Percentiles rank a stretch among this genome's conserved stretches.
These are phyloP conservation scores for Suhomyces sp. DNA, from an alignment of 805 yeast species.

Conservation along the genomic window DNA sequence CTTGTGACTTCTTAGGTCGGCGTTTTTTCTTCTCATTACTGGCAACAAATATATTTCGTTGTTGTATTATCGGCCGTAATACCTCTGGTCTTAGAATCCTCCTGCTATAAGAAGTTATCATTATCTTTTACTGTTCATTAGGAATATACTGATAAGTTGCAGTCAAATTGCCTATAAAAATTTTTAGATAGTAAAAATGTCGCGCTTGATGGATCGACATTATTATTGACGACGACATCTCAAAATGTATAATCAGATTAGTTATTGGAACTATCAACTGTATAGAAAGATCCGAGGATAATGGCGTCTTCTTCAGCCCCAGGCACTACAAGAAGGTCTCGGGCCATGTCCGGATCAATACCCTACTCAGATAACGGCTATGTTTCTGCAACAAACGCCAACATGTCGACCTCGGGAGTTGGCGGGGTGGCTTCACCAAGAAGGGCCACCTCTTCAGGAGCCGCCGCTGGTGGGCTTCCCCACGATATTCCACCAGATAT, in stretches of 20 bases:
- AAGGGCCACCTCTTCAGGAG: conserved; percentile 8
- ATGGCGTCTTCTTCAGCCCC: conserved; percentile 3
- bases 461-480: conserved; percentile 9
- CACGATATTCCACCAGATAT: conserved; percentile 46
- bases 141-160: neutral
- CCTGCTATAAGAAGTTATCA: neutral
- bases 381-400: conserved; percentile 23
- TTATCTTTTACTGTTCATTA: neutral
- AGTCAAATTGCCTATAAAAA: conserved; percentile 1
- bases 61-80: neutral
- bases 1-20: neutral
- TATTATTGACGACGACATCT: neutral
- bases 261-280: neutral
- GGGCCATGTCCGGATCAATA: conserved; percentile 15
- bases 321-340: conserved; percentile 12
- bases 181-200: neutral
- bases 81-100: neutral
- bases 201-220: neutral
- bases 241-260: neutral
- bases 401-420: conserved; percentile 15
- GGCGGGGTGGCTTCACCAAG: conserved; percentile 12
- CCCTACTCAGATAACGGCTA: conserved; percentile 19
- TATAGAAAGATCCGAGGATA: neutral
- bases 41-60: conserved; percentile 2
- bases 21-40: neutral